Percentiles rank a stretch among this genome's conserved stretches.
These are phyloP conservation scores for Trichoderma koningii DNA, from an alignment of 2,329 filamentous ascomycete species.

Conservation along the genomic window DNA sequence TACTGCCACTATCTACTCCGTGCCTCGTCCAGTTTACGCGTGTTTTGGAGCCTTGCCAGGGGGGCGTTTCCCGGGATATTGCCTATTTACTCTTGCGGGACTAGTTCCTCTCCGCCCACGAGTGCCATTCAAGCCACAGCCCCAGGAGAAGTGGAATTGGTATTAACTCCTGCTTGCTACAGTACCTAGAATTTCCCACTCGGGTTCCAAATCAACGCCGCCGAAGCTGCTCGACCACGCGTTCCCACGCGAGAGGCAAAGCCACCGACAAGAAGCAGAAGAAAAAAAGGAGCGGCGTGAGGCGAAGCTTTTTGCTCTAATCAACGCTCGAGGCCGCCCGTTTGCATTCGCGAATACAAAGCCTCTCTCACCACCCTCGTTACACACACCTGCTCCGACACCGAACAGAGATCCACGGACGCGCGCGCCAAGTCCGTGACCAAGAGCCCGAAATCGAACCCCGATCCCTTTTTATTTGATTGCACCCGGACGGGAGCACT, in stretches of 20 bases:
- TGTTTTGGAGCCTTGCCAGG: constrained; percentile 16
- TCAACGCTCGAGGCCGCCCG: constrained; percentile 6
- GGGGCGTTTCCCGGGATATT: constrained; percentile 6
- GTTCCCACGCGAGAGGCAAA: neutral
- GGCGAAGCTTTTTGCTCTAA: neutral
- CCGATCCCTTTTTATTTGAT: neutral
- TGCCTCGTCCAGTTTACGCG: constrained; percentile 6
- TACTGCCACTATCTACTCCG: neutral
- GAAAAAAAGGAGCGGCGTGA: neutral
- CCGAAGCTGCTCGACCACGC: neutral
- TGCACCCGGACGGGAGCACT: constrained; percentile 9
- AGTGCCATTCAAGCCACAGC: constrained; percentile 12
- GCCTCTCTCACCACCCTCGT: neutral
- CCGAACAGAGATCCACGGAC: neutral
- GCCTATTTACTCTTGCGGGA: neutral
- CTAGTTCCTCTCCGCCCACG: neutral
- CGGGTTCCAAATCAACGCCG: neutral
- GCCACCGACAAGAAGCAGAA: too few species aligned
- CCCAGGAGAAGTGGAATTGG: constrained; percentile 14
- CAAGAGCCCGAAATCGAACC: neutral
- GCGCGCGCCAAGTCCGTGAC: constrained; percentile 7
- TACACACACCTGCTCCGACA: neutral
- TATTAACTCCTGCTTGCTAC: neutral
- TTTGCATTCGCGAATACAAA: constrained; percentile 4
- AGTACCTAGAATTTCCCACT: neutral